A percentile compares a stretch with the other conserved stretches of the same genome.
These are phyloP conservation scores for Elasticomyces elasticus DNA, from an alignment of 495 filamentous ascomycete genomes.

Conservation along the genomic window DNA sequence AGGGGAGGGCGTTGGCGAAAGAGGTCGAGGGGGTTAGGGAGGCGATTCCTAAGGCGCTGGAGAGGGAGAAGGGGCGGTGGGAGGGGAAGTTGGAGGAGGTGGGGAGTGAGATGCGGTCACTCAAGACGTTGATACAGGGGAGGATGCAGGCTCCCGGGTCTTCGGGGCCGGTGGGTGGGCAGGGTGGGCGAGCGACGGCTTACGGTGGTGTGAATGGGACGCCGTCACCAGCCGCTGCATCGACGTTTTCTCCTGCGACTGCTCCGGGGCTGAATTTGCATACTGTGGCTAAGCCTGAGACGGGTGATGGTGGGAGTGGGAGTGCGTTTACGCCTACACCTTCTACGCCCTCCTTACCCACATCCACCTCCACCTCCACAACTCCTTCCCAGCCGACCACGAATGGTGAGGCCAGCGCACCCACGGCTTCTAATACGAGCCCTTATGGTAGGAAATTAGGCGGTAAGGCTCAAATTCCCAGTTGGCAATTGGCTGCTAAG, in stretches of 20 bases:
- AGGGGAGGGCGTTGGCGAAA: conserved; percentile 72
- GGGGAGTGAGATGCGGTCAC: conserved; percentile 76
- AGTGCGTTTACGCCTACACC: not conserved
- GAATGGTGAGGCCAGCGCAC: too few species aligned
- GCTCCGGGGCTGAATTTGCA: too few species aligned
- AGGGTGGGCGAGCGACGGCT: too few species aligned
- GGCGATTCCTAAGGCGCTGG: conserved; percentile 75
- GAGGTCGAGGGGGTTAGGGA: conserved; percentile 75
- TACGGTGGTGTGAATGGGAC: not conserved
- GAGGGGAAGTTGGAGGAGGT: conserved; percentile 77
- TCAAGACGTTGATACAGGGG: conserved; percentile 80
- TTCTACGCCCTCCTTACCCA: not conserved
- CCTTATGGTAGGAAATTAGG: conserved; percentile 36
- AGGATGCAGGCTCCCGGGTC: conserved; percentile 45
- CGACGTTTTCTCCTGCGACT: too few species aligned
- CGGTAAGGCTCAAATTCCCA: conserved; percentile 52
- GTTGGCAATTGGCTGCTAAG: conserved; percentile 77
- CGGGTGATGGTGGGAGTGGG: not conserved
- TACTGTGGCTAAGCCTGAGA: conserved; percentile 12
- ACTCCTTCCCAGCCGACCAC: conserved; percentile 19
- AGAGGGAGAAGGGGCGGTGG: conserved; percentile 73
- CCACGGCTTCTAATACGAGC: too few species aligned
- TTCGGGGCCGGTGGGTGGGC: too few species aligned
- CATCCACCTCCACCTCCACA: not conserved
- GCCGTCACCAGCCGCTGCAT: not conserved